A percentile compares a stretch with the other conserved stretches of the same genome.
Evolutionary conservation across 2,329 filamentous ascomycete genomes (phyloP).

Genomic region (Phoma sp.): DNA sequence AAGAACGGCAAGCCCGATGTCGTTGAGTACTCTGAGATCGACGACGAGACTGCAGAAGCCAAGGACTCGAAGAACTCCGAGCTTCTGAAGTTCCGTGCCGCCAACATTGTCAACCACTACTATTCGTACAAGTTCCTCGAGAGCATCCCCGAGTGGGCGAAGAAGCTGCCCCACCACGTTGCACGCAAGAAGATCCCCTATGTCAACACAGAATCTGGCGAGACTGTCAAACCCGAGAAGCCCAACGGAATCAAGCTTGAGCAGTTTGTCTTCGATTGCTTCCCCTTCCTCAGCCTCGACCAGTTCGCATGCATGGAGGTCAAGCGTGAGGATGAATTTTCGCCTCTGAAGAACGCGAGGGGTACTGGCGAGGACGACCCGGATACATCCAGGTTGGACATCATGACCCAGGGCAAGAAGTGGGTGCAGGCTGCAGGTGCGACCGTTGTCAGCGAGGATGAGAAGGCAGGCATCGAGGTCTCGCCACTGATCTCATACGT

Average conservation of each 20-base stretch:
- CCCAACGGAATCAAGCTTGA: slow-evolving; percentile 99
- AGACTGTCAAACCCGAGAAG: slow-evolving; percentile 86
- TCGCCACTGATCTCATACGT: slow-evolving; percentile 95
- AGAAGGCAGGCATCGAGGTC: slow-evolving; percentile 75
- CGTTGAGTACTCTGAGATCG: slow-evolving; percentile 98
- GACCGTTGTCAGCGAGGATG: slow-evolving; percentile 68
- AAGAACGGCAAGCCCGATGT: slow-evolving; percentile 98
- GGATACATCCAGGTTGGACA: slow-evolving; percentile 88
- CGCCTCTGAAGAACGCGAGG: slow-evolving; percentile 88
- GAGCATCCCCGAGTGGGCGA: slow-evolving; percentile 83
- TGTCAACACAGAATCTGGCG: slow-evolving; percentile 76
- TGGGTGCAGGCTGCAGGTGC: slow-evolving; percentile 85
- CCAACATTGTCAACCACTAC: slow-evolving; percentile 99
- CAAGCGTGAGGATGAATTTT: slow-evolving; percentile 96
- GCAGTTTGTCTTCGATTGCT: slow-evolving; percentile 99
- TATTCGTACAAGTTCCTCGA: slow-evolving; percentile 95
- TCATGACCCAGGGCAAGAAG: slow-evolving; percentile 85
- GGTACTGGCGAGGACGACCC: slow-evolving; percentile 89
- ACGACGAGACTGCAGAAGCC: slow-evolving; percentile 85
- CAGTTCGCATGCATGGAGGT: slow-evolving; percentile 98
- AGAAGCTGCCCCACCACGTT: slow-evolving; percentile 91
- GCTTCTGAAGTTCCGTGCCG: slow-evolving; percentile 92
- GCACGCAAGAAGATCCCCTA: slow-evolving; percentile 98
- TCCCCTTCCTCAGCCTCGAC: slow-evolving; percentile 82
- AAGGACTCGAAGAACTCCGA: slow-evolving; percentile 79